phyloP scores from a whole-genome alignment of 1,139 yeast genomes.

The Hyphopichia pseudoburtonii region DNA sequence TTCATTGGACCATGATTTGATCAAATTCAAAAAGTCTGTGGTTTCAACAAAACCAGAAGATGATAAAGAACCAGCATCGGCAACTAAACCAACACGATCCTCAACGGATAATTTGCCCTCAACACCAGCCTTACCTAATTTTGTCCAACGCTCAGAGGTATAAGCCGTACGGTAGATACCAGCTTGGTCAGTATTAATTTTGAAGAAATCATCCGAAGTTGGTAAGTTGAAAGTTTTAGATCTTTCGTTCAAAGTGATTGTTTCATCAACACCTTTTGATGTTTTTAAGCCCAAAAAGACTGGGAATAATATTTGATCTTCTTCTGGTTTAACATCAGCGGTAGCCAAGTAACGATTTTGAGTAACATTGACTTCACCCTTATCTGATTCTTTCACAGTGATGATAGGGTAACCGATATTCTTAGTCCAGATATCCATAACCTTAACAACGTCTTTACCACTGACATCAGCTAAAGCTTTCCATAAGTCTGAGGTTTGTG shows the following conservation, averaged over 20 bases:
- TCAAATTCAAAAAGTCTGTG: constrained; percentile 60
- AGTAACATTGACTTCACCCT: constrained; percentile 31
- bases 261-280: constrained; percentile 61
- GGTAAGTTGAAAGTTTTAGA: constrained; percentile 47
- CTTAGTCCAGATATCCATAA: constrained; percentile 28
- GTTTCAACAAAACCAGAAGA: constrained; percentile 73
- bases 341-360: constrained; percentile 59
- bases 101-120: constrained; percentile 70
- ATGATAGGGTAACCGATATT: constrained; percentile 28
- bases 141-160: constrained; percentile 69
- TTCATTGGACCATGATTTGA: constrained; percentile 69
- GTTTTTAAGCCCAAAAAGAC: constrained; percentile 80
- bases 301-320: constrained; percentile 65
- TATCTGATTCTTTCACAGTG: constrained; percentile 15
- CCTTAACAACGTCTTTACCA: constrained; percentile 22
- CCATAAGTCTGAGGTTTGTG: constrained; percentile 28
- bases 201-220: constrained; percentile 57
- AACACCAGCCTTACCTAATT: constrained; percentile 69
- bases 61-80: constrained; percentile 76
- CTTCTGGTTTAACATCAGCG: constrained; percentile 52
- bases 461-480: constrained; percentile 21
- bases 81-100: constrained; percentile 83
- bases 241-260: constrained; percentile 57
- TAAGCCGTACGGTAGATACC: constrained; percentile 85
- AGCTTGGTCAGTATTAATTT: constrained; percentile 78